Evolutionary conservation across 306 rosid species (phyloP), one percentile per base, ranked within the genome.

Genomic region (cucumber (Cucumis sativus)): DNA sequence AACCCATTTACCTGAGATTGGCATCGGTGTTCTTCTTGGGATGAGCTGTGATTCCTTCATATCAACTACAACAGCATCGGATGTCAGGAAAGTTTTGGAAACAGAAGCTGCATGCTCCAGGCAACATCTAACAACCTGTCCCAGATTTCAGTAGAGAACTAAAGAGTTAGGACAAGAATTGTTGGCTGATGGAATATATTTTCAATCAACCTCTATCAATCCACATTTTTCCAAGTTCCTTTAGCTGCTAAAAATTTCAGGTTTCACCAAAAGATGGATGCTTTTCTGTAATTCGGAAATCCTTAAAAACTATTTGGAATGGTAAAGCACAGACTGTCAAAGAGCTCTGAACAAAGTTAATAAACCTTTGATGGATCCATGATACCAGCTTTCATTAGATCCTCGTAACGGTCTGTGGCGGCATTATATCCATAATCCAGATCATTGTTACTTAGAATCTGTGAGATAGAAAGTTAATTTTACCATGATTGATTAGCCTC

Each of bases 61-160:
- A 69, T 94, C 96, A 40, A 92, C 86, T 16, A 90, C 95, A 62
- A 90, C 98, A 51, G 98, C 98, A 51, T 89, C 87, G 12, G 97
- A 92, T 56, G 92, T 87, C 79, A 94, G 85, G 77, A 94, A 90
- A 52, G 79, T 73, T 86, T 94, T 94, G 51, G 97, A 89, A 55
- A 94, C 98, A 1, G 97, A 91, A 65, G 97, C 95, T 5, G 98
- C 90, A 77, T 94, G 83, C 89, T 94, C 97, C 85, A 94, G 83
- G 78, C 98, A 94, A 79, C 96, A 94, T 81, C 95, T 85, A 79
- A 94, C 96, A 33, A 92, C 97, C 97, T 90, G 95, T 62, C 79
- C 30, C 77, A 41, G 39, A 71, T 52, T n/a, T 65, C 49, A 7
- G 37, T 41, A 41, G 16, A 47, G 57, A 17, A 25, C 45, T 49